Base-by-base conservation (phyloP, 495 filamentous ascomycete species). In the Lasiosphaeris hirsuta region DNA sequence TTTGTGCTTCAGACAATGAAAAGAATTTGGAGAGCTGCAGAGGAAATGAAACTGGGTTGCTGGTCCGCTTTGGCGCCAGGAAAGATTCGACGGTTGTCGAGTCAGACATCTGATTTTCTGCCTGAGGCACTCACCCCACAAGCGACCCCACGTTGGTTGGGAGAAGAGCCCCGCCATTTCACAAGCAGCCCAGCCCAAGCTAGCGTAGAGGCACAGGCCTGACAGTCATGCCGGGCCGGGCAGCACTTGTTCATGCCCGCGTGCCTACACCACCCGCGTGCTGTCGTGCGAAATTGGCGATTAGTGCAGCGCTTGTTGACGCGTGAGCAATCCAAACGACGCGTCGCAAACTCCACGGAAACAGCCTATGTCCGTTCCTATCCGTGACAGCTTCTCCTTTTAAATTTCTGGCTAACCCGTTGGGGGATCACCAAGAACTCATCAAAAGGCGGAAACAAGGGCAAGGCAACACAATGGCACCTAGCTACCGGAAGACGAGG, bases 21-120 rank as follows among this genome's bases (percentile, higher is more conserved):
- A 71, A 74, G 64, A 64, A 66, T 65, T 63, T 69, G 61, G 63
- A 64, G 66, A 63, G 54, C 57, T 61, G 68, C 63, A 65, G 57
- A 70, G 61, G 64, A 77, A 58, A 57, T 57, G 53, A 61, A 57
- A 61, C n/a, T 49, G 43, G 57, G 63, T 58, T 48, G 38, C 43
- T 56, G 23, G 46, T 59, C 56, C 52, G 58, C 56, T 49, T 57
- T 47, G 38, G 50, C 60, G 37, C 23, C 43, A 46, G 50, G 40
- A 34, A 30, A 34, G 51, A 23, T 52, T 23, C 18, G 37, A 30
- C 35, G 15, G 36, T n/a, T n/a, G 18, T 44, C 44, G 52, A 55
- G 52, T 46, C 52, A 55, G 42, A 42, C 30, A 18, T 30, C 18
- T 42, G 1, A 13, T n/a, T 36, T n/a, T 1, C 18, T 35, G 51